phyloP scores from a whole-genome alignment of 345 rosid genomes.

The Salix suchowensis region DNA sequence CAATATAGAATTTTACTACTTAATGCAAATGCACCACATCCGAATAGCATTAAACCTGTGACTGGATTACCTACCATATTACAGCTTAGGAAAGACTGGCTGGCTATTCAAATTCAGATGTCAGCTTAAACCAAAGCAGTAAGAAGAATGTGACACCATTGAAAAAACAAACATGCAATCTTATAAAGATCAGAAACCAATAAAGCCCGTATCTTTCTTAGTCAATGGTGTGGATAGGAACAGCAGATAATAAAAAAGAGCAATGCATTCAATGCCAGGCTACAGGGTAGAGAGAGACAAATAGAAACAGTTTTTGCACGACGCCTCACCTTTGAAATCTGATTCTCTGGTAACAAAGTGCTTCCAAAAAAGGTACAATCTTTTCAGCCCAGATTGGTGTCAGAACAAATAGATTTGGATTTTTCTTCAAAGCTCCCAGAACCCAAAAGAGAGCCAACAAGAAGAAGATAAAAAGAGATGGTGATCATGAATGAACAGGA shows the following conservation, averaged over 20 bases:
- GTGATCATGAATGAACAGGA: slow-evolving; percentile 9
- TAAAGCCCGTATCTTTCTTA: neutral
- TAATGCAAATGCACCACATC: neutral
- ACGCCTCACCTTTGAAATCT: slow-evolving; percentile 6
- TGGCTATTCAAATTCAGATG: neutral
- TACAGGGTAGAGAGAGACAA: neutral
- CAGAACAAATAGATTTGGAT: neutral
- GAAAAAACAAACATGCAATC: neutral
- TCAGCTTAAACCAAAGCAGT: neutral
- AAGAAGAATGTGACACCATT: neutral
- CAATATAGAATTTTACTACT: neutral
- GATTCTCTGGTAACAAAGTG: neutral
- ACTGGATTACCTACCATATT: neutral
- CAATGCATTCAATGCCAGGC: neutral
- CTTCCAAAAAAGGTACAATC: neutral
- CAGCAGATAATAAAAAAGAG: neutral
- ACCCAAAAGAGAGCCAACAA: neutral
- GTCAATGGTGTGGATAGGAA: neutral
- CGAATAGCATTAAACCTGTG: neutral
- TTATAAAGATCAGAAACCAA: neutral
- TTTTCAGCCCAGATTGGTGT: neutral
- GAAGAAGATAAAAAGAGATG: neutral
- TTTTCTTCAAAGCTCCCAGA: neutral
- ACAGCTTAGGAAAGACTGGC: neutral
- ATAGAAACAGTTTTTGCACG: neutral